Evolutionary conservation across 2,329 filamentous ascomycete species (phyloP), one percentile per base, ranked within the genome.

Genomic region (Tolypocladium amazonense): DNA sequence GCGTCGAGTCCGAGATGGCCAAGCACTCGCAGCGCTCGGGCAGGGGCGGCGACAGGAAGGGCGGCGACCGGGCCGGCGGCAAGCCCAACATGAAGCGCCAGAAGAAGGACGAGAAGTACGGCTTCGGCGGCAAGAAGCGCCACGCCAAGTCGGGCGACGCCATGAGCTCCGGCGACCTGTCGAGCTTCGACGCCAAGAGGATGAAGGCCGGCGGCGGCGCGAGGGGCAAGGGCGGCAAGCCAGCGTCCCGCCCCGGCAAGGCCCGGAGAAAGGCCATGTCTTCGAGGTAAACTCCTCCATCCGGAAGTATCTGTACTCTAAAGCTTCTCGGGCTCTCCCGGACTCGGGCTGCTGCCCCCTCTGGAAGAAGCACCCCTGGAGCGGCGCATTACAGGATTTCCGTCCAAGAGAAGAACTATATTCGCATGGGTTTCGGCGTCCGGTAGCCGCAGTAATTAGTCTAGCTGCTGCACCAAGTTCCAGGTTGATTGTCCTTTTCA

Each of bases 51-150:
- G 68, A 33, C 25, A 43, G 12, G 43, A 67, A 18, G 14, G 45
- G 47, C 18, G 47, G 47, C 18, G 47, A 35, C 25, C 33, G 47
- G 47, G 27, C 67, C 45, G 63, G 63, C 30, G 70, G 60, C 50
- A 66, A 62, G 30, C 74, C 77, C 33, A 88, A 87, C 70, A 68
- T 72, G 64, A 97, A 97, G 80, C 88, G 94, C 62, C 84, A 89
- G 72, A 96, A 96, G 86, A 96, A 95, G 80, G 88, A 99, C 72
- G 83, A 89, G 65, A 97, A 96, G 78, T 97, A 88, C 73, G 94
- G 94, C 30, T 96, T 93, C 70, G 94, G 94, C 62, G 94, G 94
- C 67, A 97, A 96, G 85, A 99, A 99, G 82, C 82, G 88, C 59
- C 87, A 92, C 72, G 76, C 82, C 60, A 99, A 99, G 84, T 96